phyloP scores from a whole-genome alignment of 2,329 filamentous ascomycete species.

The Epichloe sibirici region DNA sequence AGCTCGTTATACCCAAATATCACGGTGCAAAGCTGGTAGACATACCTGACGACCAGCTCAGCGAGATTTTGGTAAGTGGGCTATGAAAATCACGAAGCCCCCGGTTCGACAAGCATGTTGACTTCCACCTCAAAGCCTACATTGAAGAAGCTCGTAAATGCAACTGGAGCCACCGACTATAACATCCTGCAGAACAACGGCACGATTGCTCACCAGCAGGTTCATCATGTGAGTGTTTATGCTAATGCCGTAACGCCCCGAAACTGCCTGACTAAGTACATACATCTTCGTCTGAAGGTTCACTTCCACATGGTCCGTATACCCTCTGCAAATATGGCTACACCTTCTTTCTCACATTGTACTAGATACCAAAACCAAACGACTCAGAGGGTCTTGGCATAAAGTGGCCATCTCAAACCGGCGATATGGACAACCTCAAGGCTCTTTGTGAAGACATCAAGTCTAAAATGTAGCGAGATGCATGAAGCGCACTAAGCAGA shows the following conservation, averaged over 20 bases:
- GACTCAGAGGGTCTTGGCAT: slow-evolving; percentile 67
- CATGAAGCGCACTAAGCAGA: background rate
- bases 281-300: slow-evolving; percentile 38
- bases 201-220: slow-evolving; percentile 76
- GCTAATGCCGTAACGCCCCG: no score
- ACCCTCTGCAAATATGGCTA: background rate
- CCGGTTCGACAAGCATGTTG: background rate
- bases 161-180: slow-evolving; percentile 67
- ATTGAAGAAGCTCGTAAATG: slow-evolving; percentile 74
- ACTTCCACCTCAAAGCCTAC: slow-evolving; percentile 17
- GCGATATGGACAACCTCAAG: slow-evolving; percentile 76
- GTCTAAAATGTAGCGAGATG: slow-evolving; percentile 59
- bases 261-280: background rate
- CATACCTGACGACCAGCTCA: slow-evolving; percentile 79
- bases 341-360: background rate
- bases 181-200: slow-evolving; percentile 98
- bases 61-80: slow-evolving; percentile 60
- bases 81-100: background rate
- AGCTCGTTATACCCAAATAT: slow-evolving; percentile 94
- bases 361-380: slow-evolving; percentile 86
- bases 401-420: slow-evolving; percentile 62
- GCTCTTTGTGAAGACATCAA: slow-evolving; percentile 73
- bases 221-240: slow-evolving; percentile 61
- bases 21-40: slow-evolving; percentile 87
- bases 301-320: slow-evolving; percentile 79